A percentile compares a stretch with the other conserved stretches of the same genome.
These are phyloP conservation scores for Balakata baccata DNA, from an alignment of 345 rosid species.

Conservation along the genomic window DNA sequence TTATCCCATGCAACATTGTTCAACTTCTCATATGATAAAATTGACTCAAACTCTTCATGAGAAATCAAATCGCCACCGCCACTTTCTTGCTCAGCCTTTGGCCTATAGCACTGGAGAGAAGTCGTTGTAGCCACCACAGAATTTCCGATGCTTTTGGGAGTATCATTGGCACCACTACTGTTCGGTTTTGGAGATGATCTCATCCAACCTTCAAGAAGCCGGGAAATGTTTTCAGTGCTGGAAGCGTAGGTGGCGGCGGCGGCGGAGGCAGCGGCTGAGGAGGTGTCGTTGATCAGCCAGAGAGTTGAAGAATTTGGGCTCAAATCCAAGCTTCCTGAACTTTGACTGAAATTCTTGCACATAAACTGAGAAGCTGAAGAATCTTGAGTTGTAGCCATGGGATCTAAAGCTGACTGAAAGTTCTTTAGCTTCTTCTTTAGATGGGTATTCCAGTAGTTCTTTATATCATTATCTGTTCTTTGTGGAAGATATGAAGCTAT, in stretches of 20 bases:
- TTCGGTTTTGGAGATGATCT: constrained; percentile 53
- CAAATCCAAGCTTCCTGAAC: constrained; percentile 26
- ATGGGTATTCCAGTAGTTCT: constrained; percentile 99
- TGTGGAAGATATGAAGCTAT: constrained; percentile 98
- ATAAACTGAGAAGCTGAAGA: neutral
- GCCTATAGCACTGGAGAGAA: constrained; percentile 22
- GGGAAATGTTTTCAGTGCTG: constrained; percentile 85
- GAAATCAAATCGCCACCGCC: constrained; percentile 37
- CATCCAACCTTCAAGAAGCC: constrained; percentile 92
- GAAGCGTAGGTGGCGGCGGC: constrained; percentile 53
- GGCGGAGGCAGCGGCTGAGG: constrained; percentile 15
- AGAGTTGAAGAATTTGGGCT: constrained; percentile 12
- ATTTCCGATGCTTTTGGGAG: constrained; percentile 6
- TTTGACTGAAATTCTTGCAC: constrained; percentile 11
- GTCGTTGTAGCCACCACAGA: constrained; percentile 14
- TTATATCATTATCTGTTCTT: constrained; percentile 92
- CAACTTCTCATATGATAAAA: constrained; percentile 54
- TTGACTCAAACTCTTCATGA: constrained; percentile 53
- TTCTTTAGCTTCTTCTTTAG: constrained; percentile 93
- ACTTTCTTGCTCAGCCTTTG: constrained; percentile 41
- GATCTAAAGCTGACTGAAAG: constrained; percentile 42
- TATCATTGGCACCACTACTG: neutral
- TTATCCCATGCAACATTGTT: constrained; percentile 45
- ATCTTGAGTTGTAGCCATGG: constrained; percentile 25
- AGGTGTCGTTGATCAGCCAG: constrained; percentile 20